Evolutionary conservation across 345 rosid genomes (phyloP), one percentile per base, ranked within the genome.

Genomic region (Pistacia integerrima): DNA sequence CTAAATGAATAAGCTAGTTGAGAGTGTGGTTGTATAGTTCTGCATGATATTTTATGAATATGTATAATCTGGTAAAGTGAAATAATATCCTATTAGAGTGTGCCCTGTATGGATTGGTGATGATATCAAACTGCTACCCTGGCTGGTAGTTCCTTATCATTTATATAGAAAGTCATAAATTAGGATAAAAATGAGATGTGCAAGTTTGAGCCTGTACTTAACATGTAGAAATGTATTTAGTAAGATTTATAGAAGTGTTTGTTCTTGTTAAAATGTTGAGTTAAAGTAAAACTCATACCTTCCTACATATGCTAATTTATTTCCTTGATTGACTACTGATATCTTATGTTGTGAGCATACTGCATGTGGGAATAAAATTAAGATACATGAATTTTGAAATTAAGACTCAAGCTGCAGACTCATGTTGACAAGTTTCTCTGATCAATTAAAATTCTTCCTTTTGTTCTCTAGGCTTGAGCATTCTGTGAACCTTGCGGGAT

Each of bases 401-500:
- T 20, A 69, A 68, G 51, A 51, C 16, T 20, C 33, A 65, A 75
- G 30, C 36, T 77, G 66, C 64, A 22, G 62, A 17, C 44, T 69
- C 44, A 58, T 52, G 4, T 46, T 48, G 59, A 18, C 51, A 5
- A 33, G 22, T n/a, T 46, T 54, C 20, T 33, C 46, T 71, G 22
- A 58, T 64, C 20, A 66, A 54, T 25, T 65, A 55, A 22, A 36
- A 22, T 72, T 49, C 58, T 74, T n/a, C 56, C 61, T 54, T 68
- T 62, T 69, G 3, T 77, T 71, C 56, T 86, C 64, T 80, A 93
- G 98, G 86, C 91, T 96, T 81, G 97, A 92, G 84, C 74, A 83
- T 81, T 91, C 95, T 83, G 91, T 56, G 76, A 87, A 87, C 81
- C 68, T 91, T 60, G 87, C 92, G 0, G 92, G 82, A 76, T 85